Percentiles rank a stretch among this genome's conserved stretches.
Evolutionary conservation across 441 rosid species (phyloP).

Genomic region (Gossypium gossypioides): DNA sequence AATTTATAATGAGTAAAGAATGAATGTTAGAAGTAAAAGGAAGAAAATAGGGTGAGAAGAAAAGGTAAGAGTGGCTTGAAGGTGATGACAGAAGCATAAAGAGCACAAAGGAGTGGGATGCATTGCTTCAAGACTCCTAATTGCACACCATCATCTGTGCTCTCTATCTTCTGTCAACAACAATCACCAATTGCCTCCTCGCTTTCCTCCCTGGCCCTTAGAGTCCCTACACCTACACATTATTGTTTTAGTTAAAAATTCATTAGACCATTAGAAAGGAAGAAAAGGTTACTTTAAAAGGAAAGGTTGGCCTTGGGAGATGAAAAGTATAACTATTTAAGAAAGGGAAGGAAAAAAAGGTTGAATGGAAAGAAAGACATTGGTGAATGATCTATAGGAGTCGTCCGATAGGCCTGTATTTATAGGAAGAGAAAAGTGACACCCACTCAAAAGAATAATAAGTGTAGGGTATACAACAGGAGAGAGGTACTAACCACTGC

Average conservation of each 20-base stretch:
- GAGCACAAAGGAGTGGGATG: slow-evolving; percentile 79
- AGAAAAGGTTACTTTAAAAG: slow-evolving; percentile 9
- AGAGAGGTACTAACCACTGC: not conserved
- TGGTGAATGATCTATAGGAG: slow-evolving; percentile 5
- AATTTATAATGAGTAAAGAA: not conserved
- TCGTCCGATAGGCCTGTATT: not conserved
- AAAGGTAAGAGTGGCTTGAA: slow-evolving; percentile 14
- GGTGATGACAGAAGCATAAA: slow-evolving; percentile 85
- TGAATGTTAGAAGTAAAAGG: not conserved
- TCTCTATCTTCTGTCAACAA: slow-evolving; percentile 20
- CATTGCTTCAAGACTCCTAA: slow-evolving; percentile 11
- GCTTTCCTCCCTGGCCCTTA: not conserved
- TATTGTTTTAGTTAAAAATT: not conserved
- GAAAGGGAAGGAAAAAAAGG: not conserved
- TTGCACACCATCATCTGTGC: slow-evolving; percentile 11
- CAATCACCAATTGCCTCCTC: slow-evolving; percentile 1
- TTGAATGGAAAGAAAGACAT: not conserved
- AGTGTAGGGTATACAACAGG: not conserved
- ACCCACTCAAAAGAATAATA: not conserved
- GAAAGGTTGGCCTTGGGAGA: not conserved
- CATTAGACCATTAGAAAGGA: not conserved
- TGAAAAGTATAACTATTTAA: not conserved
- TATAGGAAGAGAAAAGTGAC: not conserved
- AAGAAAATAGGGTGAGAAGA: not conserved
- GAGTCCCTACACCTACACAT: not conserved